Base-by-base conservation (phyloP, 1,284 basidiomycete genomes). In the Mycena sp. region DNA sequence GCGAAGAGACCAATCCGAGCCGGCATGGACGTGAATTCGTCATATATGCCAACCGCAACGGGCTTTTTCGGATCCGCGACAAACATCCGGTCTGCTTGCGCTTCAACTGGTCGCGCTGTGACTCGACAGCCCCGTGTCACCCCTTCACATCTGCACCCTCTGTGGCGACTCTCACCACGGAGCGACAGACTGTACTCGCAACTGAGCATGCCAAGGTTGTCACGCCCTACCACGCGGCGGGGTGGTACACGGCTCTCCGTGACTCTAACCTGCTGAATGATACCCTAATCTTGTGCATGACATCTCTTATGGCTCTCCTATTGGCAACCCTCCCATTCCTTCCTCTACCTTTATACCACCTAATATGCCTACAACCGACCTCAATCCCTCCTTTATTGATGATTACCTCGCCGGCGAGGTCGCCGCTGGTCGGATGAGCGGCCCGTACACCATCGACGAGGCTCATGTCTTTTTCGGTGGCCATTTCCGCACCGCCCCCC, bases 281-380 rank as follows among this genome's bases (percentile, higher is more conserved):
- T 63, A 58, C 61, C 61, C 61, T 35, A 52, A 53, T 48, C 56
- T 63, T 11, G 44, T 64, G 1, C 53, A 59, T 21, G 62, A 64
- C 25, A 52, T 64, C 17, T 19, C 37, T 9, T 59, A 17, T 40
- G 62, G 62, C 29, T 59, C 62, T 10, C 62, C 52, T 3, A 64
- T 64, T 17, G 62, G 58, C 41, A 59, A 58, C 23, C 62, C 62
- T 29, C 62, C 62, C 11, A n/a, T 29, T 50, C 56, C 57, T 25
- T 38, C 51, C 17, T 53, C 30, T 17, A 52, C 62, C 21, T 60
- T 64, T 44, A 59, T 54, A 19, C 62, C 62, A 5, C 46, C 40
- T 41, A 60, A 59, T 43, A 58, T 58, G 62, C 38, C 45, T 12
- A 49, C 61, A 5, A 50, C 29, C n/a, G n/a, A n/a, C n/a, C n/a